Conservation (phyloP, 495 filamentous ascomycete species). For the Penicillium manginii region DNA sequence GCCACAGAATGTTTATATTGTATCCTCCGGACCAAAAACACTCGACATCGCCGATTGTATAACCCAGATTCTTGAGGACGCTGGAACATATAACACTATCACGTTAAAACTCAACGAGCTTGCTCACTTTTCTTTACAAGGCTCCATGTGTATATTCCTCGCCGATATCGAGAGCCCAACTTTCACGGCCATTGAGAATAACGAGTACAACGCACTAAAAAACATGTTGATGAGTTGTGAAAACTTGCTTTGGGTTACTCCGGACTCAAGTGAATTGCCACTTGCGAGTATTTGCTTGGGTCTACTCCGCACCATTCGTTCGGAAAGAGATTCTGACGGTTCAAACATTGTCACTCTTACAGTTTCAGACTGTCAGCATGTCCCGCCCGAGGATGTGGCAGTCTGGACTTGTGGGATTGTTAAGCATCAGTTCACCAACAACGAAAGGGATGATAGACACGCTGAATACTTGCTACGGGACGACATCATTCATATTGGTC, state of each 20-base stretch:
- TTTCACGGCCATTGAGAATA: slow-evolving; percentile 4
- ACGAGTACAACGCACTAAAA: slow-evolving; percentile 12
- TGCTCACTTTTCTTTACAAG: background rate
- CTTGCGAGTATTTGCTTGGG: slow-evolving; percentile 25
- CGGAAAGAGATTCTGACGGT: slow-evolving; percentile 31
- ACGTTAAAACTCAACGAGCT: slow-evolving; percentile 9
- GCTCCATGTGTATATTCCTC: slow-evolving; percentile 19
- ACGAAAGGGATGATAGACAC: slow-evolving; percentile 18
- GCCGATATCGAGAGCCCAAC: slow-evolving; percentile 21
- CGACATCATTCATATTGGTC: slow-evolving; percentile 32
- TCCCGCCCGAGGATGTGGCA: background rate
- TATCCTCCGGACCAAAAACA: slow-evolving; percentile 5
- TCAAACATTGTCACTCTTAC: slow-evolving; percentile 30
- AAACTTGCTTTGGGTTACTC: slow-evolving; percentile 44
- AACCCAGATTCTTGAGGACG: slow-evolving; percentile 1
- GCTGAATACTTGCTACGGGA: slow-evolving; percentile 29
- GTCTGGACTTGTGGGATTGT: slow-evolving; percentile 18
- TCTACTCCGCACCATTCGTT: slow-evolving; percentile 31
- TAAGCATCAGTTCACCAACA: slow-evolving; percentile 24
- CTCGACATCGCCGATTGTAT: background rate
- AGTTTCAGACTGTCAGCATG: slow-evolving; percentile 8
- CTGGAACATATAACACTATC: background rate
- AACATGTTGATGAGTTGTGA: slow-evolving; percentile 30
- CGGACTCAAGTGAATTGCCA: slow-evolving; percentile 4
- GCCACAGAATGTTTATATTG: slow-evolving; percentile 7